phyloP scores from a whole-genome alignment of 441 rosid species.

The Erodium moschatum region DNA sequence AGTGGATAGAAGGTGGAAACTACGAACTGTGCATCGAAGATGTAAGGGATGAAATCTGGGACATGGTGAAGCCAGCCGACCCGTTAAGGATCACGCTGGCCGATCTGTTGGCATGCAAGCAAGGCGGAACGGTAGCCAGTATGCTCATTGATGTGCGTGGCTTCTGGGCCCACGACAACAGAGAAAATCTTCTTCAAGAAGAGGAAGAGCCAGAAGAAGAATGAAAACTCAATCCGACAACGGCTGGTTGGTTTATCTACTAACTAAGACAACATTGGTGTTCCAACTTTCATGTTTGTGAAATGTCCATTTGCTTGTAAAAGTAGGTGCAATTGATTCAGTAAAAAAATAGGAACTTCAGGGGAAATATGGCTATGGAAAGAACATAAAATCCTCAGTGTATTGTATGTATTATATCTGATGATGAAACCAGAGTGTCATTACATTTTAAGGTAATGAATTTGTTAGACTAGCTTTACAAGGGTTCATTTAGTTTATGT shows the following conservation, averaged over 20 bases:
- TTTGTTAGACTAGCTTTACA: too few relatives aligned
- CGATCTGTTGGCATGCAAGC: slow-evolving; percentile 80
- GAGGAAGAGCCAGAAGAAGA: slow-evolving; percentile 98
- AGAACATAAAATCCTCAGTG: too few relatives aligned
- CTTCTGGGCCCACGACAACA: slow-evolving; percentile 96
- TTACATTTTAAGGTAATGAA: too few relatives aligned
- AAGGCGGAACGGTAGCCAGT: slow-evolving; percentile 96
- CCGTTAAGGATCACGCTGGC: slow-evolving; percentile 54
- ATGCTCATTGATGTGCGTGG: slow-evolving; percentile 96
- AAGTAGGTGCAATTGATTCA: too few relatives aligned
- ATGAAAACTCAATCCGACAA: slow-evolving; percentile 19
- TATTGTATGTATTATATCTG: too few relatives aligned
- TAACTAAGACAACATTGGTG: too few relatives aligned
- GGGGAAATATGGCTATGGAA: too few relatives aligned
- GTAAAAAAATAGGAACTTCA: too few relatives aligned
- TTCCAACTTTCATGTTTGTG: too few relatives aligned
- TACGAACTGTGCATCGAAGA: slow-evolving; percentile 91
- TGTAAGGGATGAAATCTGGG: slow-evolving; percentile 97
- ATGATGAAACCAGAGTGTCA: too few relatives aligned
- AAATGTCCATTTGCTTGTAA: too few relatives aligned
- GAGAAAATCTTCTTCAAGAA: slow-evolving; percentile 97
- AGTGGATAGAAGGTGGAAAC: slow-evolving; percentile 99
- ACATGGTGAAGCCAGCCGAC: slow-evolving; percentile 94
- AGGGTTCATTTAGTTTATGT: too few relatives aligned
- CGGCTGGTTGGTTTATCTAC: background rate